phyloP scores from a whole-genome alignment of 2,329 filamentous ascomycete genomes.

The Sporothrix phasma region DNA sequence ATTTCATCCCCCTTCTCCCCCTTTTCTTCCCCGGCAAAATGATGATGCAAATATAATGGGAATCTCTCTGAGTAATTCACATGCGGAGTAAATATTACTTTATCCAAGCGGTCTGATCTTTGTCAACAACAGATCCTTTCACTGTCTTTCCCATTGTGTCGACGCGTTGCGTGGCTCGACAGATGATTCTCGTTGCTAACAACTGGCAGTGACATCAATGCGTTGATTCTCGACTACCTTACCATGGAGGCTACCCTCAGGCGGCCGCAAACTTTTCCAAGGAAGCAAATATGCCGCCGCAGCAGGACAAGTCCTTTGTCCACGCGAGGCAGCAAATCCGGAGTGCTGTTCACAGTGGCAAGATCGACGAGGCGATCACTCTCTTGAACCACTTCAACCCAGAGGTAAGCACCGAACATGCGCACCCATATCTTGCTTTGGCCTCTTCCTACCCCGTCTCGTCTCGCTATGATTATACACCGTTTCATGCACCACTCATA shows the following conservation, averaged over 20 bases:
- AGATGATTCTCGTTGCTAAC: conserved; percentile 10
- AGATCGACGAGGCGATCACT: conserved; percentile 77
- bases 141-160: neutral
- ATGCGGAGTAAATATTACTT: conserved; percentile 81
- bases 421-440: neutral
- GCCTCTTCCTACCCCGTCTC: conserved; percentile 8
- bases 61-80: conserved; percentile 96
- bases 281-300: conserved; percentile 77
- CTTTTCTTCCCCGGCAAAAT: conserved; percentile 30
- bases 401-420: conserved; percentile 55
- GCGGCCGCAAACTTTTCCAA: conserved; percentile 88
- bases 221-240: conserved; percentile 90
- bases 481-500: conserved; percentile 99
- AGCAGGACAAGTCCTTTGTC: conserved; percentile 63
- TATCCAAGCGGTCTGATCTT: conserved; percentile 35
- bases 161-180: neutral
- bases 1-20: conserved; percentile 15
- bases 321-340: conserved; percentile 72
- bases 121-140: conserved; percentile 18
- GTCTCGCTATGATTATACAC: conserved; percentile 81
- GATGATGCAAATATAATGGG: conserved; percentile 97
- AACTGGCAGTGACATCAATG: conserved; percentile 73
- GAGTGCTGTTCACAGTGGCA: conserved; percentile 72
- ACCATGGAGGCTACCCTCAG: conserved; percentile 90
- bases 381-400: conserved; percentile 83